These are phyloP conservation scores for Penicillium decumbens DNA, from an alignment of 2,329 filamentous ascomycete species.

Conservation along the genomic window DNA sequence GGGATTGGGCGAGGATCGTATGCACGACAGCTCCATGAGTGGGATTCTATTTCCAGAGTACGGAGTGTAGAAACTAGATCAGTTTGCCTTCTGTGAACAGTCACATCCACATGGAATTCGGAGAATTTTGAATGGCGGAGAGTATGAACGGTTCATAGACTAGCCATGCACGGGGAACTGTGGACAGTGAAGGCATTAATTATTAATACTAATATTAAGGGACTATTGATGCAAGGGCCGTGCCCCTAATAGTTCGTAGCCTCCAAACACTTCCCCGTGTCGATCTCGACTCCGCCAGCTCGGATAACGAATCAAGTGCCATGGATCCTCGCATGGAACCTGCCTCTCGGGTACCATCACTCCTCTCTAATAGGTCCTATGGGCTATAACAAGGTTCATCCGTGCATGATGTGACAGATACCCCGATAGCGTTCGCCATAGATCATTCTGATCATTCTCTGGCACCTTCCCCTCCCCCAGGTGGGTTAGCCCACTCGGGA, in stretches of 20 bases:
- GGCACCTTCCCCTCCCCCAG: slow-evolving; percentile 4
- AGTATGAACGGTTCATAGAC: slow-evolving; percentile 4
- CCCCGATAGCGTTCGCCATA: background rate
- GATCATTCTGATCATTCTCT: slow-evolving; percentile 5
- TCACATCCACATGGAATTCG: slow-evolving; percentile 9
- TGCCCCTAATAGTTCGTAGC: background rate
- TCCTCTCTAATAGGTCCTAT: slow-evolving; percentile 28
- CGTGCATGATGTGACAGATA: slow-evolving; percentile 36
- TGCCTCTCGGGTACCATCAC: slow-evolving; percentile 19
- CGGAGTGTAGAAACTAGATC: background rate
- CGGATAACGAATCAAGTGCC: slow-evolving; percentile 37
- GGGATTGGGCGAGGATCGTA: slow-evolving; percentile 7
- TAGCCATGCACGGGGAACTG: slow-evolving; percentile 10
- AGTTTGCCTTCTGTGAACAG: background rate
- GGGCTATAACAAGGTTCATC: slow-evolving; percentile 13
- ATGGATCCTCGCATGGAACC: slow-evolving; percentile 22
- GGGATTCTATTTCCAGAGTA: background rate
- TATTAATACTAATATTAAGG: background rate
- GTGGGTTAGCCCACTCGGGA: slow-evolving; percentile 17
- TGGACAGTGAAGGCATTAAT: slow-evolving; percentile 22
- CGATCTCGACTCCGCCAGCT: slow-evolving; percentile 25
- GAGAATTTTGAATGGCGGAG: slow-evolving; percentile 4
- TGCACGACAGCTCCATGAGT: slow-evolving; percentile 7
- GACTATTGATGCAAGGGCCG: slow-evolving; percentile 38
- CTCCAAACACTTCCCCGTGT: slow-evolving; percentile 24